Percentiles rank a stretch among this genome's conserved stretches.
Evolutionary conservation across 768 basidiomycete genomes (phyloP).

Genomic region (Artomyces pyxidatus): DNA sequence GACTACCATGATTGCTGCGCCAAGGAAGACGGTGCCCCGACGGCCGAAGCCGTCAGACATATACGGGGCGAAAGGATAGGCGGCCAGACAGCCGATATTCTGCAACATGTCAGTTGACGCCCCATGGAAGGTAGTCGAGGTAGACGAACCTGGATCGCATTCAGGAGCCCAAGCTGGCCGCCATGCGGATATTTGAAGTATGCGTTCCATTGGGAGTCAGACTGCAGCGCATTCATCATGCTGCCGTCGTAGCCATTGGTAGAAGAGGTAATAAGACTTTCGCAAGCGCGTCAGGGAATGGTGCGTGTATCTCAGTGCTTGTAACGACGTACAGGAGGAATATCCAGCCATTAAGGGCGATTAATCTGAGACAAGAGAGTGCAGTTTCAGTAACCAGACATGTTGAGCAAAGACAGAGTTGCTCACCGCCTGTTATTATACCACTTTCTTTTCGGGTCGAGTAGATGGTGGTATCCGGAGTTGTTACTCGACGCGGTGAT

Average conservation of each 20-base stretch:
- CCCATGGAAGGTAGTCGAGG: slow-evolving; percentile 31
- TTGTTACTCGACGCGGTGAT: slow-evolving; percentile 25
- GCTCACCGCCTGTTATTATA: slow-evolving; percentile 70
- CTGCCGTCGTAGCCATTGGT: slow-evolving; percentile 33
- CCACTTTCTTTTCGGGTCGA: slow-evolving; percentile 65
- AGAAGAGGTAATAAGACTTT: slow-evolving; percentile 28
- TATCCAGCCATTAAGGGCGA: slow-evolving; percentile 34
- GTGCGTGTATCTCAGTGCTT: no score
- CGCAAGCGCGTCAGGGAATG: background rate
- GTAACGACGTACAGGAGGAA: slow-evolving; percentile 22
- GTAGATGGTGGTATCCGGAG: slow-evolving; percentile 41
- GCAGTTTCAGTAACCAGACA: background rate
- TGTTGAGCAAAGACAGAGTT: no score
- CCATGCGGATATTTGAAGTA: background rate
- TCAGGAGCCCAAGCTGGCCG: slow-evolving; percentile 26
- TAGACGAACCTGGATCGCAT: slow-evolving; percentile 56
- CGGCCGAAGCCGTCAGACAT: slow-evolving; percentile 68
- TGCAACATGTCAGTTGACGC: slow-evolving; percentile 19
- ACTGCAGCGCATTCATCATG: slow-evolving; percentile 26
- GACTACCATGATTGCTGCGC: slow-evolving; percentile 59
- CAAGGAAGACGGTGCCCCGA: slow-evolving; percentile 57
- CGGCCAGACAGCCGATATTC: slow-evolving; percentile 65
- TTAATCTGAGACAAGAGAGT: slow-evolving; percentile 32
- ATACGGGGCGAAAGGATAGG: slow-evolving; percentile 64
- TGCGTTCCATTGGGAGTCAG: background rate